A percentile compares a stretch with the other conserved stretches of the same genome.
phyloP scores from a whole-genome alignment of 2,329 filamentous ascomycete species.

The Diaporthe ilicicola region DNA sequence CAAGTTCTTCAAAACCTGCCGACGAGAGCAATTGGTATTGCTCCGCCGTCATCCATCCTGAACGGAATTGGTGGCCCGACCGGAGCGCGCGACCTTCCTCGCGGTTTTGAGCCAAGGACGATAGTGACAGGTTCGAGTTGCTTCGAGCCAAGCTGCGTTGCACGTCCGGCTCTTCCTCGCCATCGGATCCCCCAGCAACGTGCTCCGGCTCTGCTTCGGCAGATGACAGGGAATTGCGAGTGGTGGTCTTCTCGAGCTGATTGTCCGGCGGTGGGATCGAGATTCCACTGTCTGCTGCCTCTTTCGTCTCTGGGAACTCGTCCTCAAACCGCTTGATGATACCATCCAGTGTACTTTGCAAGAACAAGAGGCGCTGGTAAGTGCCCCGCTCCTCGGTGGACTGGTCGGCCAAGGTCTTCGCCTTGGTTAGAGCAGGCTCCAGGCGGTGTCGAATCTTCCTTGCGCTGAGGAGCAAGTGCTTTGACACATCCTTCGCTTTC shows the following conservation, averaged over 20 bases:
- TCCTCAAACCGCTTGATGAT: conserved; percentile 97
- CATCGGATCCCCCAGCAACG: conserved; percentile 52
- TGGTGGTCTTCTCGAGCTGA: conserved; percentile 38
- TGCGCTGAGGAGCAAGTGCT: conserved; percentile 85
- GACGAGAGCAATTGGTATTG: conserved; percentile 57
- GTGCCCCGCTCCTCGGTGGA: conserved; percentile 69
- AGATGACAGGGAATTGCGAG: conserved; percentile 42
- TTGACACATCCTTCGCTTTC: conserved; percentile 92
- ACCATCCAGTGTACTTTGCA: conserved; percentile 85
- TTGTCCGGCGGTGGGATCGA: conserved; percentile 39
- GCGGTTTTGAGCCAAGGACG: conserved; percentile 61
- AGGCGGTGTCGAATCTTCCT: conserved; percentile 86
- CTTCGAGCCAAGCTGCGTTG: conserved; percentile 52
- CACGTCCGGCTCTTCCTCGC: conserved; percentile 54
- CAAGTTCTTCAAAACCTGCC: conserved; percentile 56
- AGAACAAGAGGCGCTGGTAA: conserved; percentile 82
- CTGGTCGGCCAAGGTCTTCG: conserved; percentile 66
- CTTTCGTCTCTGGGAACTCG: conserved; percentile 89
- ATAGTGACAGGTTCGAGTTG: conserved; percentile 59
- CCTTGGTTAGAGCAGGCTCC: conserved; percentile 83
- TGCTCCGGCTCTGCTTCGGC: conserved; percentile 48
- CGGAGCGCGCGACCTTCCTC: conserved; percentile 66
- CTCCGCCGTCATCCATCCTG: conserved; percentile 57
- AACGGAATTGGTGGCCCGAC: conserved; percentile 65
- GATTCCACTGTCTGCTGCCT: conserved; percentile 43